Base-by-base conservation (phyloP, 176 grass and related monocot genomes). In the Calamus simplicifolius region DNA sequence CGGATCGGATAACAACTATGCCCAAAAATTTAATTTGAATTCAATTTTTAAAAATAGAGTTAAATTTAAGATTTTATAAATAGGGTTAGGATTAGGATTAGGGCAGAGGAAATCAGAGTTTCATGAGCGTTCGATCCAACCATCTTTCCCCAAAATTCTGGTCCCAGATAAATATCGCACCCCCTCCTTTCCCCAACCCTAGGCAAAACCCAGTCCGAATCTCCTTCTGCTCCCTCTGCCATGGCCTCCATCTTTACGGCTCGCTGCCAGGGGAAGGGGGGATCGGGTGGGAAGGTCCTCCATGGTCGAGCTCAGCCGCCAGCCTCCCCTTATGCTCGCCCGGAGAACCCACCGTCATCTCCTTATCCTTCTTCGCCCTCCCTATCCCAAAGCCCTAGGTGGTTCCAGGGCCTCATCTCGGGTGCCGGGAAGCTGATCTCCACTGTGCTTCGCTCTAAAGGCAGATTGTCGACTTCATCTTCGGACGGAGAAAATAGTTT, bases 231-330 rank as follows among this genome's bases (percentile, higher is more conserved):
- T 27, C 17, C 30, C 3, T 16, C 61, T 12, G 59, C 73, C 76
- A 90, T 90, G 87, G 87, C 82, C 58, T 77, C 87, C 56, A 69
- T 90, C 63, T 80, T 86, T 52, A 61, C 79, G 51, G 26, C n/a
- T 82, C 75, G 79, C 79, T 79, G 82, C 17, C 63, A 58, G 75
- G 69, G 66, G 25, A 56, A 62, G 7, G 66, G 73, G 17, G 51
- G 79, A 82, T 80, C 82, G 59, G 82, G 72, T 31, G 69, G 31
- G 0, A 68, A 77, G 69, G 29, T 19, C 38, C 58, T 76, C 60
- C 87, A 72, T 6, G 72, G 71, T 72, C 75, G 72, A 48, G 67
- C 67, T 7, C 8, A 7, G 21, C 62, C 50, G 48, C 65, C 23
- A 48, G 54, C 61, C 38, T 48, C 70, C 6, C 52, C 59, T 27